Base-by-base conservation (phyloP, 202 grass and related monocot genomes). In the Alloteropsis angusta region DNA sequence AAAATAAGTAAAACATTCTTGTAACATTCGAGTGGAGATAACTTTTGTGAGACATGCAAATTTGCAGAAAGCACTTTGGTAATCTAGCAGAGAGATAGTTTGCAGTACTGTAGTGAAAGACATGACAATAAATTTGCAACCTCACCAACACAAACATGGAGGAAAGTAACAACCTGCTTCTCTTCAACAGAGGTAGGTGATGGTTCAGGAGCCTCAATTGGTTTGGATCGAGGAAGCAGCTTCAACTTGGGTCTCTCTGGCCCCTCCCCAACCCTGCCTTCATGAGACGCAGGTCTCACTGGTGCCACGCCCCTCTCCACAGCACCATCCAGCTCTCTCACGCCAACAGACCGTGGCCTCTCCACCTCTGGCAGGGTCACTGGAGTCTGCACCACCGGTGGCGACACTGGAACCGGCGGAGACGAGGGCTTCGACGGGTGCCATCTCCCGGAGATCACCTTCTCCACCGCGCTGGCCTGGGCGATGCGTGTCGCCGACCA, bases 381-480 rank as follows among this genome's bases (percentile, higher is more conserved):
- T 22, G 45, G 76, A 41, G 85, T 65, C 71, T 81, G 57, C 60
- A 56, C 4, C 26, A 76, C 88, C 21, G 83, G 72, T 16, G 68
- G 25, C 3, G 66, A 68, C 43, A 50, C 71, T 30, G 60, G 79
- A 0, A 78, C 61, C 23, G 80, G 76, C 37, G 80, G 86, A 36
- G 83, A 86, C 43, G 80, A 85, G 46, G 86, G 80, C 77, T 87
- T 96, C 0, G 86, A 87, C 12, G 71, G 84, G 46, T 91, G 70
- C 92, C 92, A 99, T 45, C 73, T 82, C 25, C 92, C 96, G 17
- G 92, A 99, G 60, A 93, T 93, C 38, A 99, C 96, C 75, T 99
- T 99, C 86, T 99, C 96, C 65, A 99, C 88, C 1, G 92, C 96
- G 80, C 92, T 99, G 2, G 96, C 96, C 88, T 96, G 90, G 5